Percentiles rank a stretch among this genome's conserved stretches.
phyloP scores from a whole-genome alignment of 345 rosid species.

The Lepidium aucheri region DNA sequence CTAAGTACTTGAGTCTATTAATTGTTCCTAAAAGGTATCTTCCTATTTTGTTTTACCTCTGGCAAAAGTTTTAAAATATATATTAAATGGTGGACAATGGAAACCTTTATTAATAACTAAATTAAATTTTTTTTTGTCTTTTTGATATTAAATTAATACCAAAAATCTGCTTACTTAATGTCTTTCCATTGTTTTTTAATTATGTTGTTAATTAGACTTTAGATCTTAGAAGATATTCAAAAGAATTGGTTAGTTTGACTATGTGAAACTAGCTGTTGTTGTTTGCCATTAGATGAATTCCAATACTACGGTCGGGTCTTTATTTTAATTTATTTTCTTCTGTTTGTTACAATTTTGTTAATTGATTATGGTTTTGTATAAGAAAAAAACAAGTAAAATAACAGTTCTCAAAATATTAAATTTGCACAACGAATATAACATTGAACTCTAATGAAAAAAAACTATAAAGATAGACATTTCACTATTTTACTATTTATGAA shows the following conservation, averaged over 20 bases:
- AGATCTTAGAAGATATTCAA: not conserved
- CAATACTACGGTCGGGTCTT: not conserved
- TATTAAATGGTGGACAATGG: not conserved
- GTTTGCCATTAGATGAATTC: not conserved
- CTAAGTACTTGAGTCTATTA: not conserved
- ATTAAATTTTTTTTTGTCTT: not conserved
- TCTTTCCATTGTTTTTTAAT: not conserved
- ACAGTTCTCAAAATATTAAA: too few relatives aligned
- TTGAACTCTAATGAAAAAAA: too few relatives aligned
- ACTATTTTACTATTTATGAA: too few relatives aligned
- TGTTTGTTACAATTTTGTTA: too few relatives aligned
- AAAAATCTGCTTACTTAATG: not conserved
- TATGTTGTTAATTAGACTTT: not conserved
- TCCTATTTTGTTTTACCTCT: slow-evolving; percentile 15
- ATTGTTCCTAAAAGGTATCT: slow-evolving; percentile 2
- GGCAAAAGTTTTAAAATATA: not conserved
- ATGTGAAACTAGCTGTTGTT: not conserved
- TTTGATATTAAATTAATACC: not conserved
- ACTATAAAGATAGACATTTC: too few relatives aligned
- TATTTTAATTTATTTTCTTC: too few relatives aligned
- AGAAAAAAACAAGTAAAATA: too few relatives aligned
- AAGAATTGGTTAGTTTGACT: not conserved
- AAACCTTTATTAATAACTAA: not conserved
- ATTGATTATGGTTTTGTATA: too few relatives aligned
- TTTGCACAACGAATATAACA: too few relatives aligned